A percentile compares a stretch with the other conserved stretches of the same genome.
phyloP scores from a whole-genome alignment of 2,329 filamentous ascomycete genomes.

The Myriangium duriaei region DNA sequence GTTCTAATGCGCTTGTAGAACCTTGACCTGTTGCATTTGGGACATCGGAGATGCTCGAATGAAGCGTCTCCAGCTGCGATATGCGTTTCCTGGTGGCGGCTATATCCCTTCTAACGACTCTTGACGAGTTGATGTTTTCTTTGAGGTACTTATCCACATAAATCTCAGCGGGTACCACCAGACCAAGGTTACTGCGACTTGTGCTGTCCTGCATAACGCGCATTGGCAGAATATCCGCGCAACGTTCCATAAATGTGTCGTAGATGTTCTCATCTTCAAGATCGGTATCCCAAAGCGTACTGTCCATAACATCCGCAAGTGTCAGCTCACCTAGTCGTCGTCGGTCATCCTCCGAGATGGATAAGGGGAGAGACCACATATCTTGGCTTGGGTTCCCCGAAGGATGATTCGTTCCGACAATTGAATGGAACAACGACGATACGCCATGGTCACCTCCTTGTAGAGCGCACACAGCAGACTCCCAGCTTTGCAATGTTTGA shows the following conservation, averaged over 20 bases:
- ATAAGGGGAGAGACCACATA: conserved; percentile 9
- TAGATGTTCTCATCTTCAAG: conserved; percentile 12
- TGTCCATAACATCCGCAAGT: conserved; percentile 17
- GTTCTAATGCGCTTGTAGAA: conserved; percentile 23
- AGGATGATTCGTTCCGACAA: conserved; percentile 15
- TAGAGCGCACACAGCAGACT: conserved; percentile 13
- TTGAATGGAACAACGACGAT: conserved; percentile 17
- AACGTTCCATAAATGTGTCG: conserved; percentile 28
- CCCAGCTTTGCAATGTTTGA: background rate
- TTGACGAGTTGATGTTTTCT: conserved; percentile 35
- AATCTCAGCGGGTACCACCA: conserved; percentile 42
- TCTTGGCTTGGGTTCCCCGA: conserved; percentile 15
- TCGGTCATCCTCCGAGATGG: conserved; percentile 8
- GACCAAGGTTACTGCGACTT: conserved; percentile 24
- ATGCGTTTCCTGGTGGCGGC: conserved; percentile 19
- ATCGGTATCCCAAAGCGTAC: conserved; percentile 20
- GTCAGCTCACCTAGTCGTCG: conserved; percentile 20
- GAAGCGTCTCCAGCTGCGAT: conserved; percentile 22
- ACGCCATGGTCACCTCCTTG: conserved; percentile 9
- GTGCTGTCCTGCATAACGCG: conserved; percentile 25
- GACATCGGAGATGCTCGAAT: conserved; percentile 27
- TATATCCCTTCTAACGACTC: conserved; percentile 34
- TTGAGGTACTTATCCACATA: conserved; percentile 50
- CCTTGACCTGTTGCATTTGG: conserved; percentile 14
- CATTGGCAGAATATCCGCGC: conserved; percentile 46